Evolutionary conservation across 345 rosid genomes (phyloP), one percentile per base, ranked within the genome.

Genomic region (Arabis hirsuta): DNA sequence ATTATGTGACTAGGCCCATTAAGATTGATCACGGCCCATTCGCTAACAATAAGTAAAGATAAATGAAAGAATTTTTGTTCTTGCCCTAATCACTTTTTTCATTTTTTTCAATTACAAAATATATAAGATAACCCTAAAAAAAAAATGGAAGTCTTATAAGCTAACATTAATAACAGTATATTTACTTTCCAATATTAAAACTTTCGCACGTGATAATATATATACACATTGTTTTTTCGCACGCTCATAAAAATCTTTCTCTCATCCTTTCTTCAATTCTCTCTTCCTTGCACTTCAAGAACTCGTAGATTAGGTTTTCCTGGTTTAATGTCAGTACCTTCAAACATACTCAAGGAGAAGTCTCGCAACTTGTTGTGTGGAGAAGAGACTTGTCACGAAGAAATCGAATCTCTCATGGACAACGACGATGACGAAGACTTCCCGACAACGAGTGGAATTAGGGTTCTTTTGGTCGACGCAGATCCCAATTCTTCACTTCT

Each of bases 391-490:
- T 38, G 9, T 38, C 58, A 55, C 27, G 52, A 12, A 26, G 64
- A 20, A 53, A 24, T 43, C 44, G 38, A 54, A 52, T 20, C 51
- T 61, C 60, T 11, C 27, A 13, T 31, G 6, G n/a, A 51, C 6
- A 29, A 53, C 7, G 41, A 73, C 6, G 62, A 73, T 5, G 62
- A 53, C 12, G 39, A 67, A 34, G 73, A 52, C 22, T 51, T 74
- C 32, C 8, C 34, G 4, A 32, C 48, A 16, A 60, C 14, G 4
- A 39, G n/a, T 16, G 38, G 9, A 7, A 45, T 45, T 53, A 61
- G 79, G 42, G 67, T 61, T 60, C 56, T 75, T 53, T 2, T 75
- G 22, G 79, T 75, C 42, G 79, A 68, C 22, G 26, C 68, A 52
- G 73, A 75, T 75, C 27, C 26, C 39, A 52, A 61, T 12, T 75